A percentile compares a stretch with the other conserved stretches of the same genome.
phyloP scores from a whole-genome alignment of 2,329 filamentous ascomycete species.

The Paecilomyces dactylethromorphus region DNA sequence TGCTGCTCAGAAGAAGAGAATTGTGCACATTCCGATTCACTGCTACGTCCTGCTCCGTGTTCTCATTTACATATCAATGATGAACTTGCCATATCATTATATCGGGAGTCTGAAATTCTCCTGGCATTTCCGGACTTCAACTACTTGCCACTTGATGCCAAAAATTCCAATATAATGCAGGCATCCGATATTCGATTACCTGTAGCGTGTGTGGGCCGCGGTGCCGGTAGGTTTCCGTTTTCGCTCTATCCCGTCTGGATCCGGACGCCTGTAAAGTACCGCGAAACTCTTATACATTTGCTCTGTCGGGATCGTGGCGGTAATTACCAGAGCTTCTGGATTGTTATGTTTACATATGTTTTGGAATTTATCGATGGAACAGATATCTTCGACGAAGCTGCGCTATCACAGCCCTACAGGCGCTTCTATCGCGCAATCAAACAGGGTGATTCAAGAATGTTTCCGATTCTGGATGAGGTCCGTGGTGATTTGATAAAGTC shows the following conservation, averaged over 20 bases:
- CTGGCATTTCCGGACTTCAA: slow-evolving; percentile 8
- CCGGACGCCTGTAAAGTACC: slow-evolving; percentile 9
- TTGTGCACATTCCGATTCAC: slow-evolving; percentile 6
- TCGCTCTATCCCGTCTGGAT: slow-evolving; percentile 9
- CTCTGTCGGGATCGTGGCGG: slow-evolving; percentile 13
- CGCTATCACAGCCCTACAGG: slow-evolving; percentile 8
- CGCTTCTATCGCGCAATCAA: slow-evolving; percentile 12
- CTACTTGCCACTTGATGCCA: background rate
- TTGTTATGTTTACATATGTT: slow-evolving; percentile 15
- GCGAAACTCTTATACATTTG: slow-evolving; percentile 13
- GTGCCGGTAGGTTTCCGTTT: slow-evolving; percentile 10
- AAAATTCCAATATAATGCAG: slow-evolving; percentile 6
- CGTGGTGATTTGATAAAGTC: slow-evolving; percentile 6
- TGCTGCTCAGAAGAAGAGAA: slow-evolving; percentile 6
- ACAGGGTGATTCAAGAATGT: slow-evolving; percentile 11
- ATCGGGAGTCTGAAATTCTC: slow-evolving; percentile 13
- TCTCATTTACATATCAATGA: slow-evolving; percentile 13
- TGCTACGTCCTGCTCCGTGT: background rate
- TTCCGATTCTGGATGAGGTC: slow-evolving; percentile 10
- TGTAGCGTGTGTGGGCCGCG: slow-evolving; percentile 3
- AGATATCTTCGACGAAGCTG: slow-evolving; percentile 10
- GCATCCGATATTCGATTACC: slow-evolving; percentile 13
- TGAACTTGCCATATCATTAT: slow-evolving; percentile 11
- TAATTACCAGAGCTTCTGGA: slow-evolving; percentile 10
- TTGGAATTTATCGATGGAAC: slow-evolving; percentile 14